Evolutionary conservation across 2,329 filamentous ascomycete species (phyloP).

Genomic region (Pseudocercospora musae): DNA sequence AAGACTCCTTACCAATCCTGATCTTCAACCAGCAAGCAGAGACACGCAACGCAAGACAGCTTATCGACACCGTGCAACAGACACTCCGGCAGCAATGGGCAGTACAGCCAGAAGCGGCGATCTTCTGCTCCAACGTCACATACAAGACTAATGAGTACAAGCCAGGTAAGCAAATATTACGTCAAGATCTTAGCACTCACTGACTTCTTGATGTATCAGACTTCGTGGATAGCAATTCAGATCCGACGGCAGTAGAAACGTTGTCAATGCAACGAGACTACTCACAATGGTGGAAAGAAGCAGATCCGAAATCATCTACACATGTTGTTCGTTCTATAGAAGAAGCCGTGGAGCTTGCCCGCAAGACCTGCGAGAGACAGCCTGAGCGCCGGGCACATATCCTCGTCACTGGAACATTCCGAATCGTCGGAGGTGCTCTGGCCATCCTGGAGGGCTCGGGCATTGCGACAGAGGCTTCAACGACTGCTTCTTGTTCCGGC

Average conservation of each 20-base stretch:
- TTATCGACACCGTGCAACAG: background rate
- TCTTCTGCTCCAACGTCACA: background rate
- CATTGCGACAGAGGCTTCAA: background rate
- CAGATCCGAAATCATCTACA: background rate
- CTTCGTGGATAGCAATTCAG: background rate
- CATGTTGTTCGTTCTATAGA: background rate
- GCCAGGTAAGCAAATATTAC: background rate
- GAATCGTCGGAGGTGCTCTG: background rate
- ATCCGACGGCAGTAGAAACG: background rate
- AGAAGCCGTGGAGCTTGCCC: background rate
- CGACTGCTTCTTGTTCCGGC: background rate
- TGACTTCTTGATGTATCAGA: background rate
- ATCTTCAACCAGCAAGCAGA: background rate
- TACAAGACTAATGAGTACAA: background rate
- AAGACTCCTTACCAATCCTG: background rate
- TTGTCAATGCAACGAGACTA: background rate
- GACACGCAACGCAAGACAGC: background rate
- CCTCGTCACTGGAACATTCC: background rate
- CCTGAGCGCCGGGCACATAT: background rate
- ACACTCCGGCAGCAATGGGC: background rate
- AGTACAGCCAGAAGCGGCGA: background rate
- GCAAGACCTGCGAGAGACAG: background rate
- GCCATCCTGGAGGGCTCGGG: background rate
- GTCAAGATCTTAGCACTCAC: background rate
- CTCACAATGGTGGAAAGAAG: background rate